Base-by-base conservation (phyloP, 306 rosid genomes). In the Fragaria nilgerrensis region DNA sequence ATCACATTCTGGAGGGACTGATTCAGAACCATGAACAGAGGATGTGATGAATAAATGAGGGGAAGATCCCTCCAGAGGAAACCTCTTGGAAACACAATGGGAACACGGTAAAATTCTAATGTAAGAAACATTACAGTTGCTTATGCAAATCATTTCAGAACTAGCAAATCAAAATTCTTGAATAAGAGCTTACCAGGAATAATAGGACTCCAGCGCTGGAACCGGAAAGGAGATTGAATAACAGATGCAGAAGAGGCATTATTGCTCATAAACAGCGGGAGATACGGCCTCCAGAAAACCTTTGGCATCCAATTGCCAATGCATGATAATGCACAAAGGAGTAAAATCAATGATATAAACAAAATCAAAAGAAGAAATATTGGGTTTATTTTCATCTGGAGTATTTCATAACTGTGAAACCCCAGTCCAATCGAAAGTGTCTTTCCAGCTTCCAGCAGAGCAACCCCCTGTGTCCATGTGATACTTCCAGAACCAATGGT, bases 391-490 rank as follows among this genome's bases (percentile, higher is more conserved):
- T 89, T 87, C 89, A 85, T 79, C 83, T 70, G 88, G 68, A 90
- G 77, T 50, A 95, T 41, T 69, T 84, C 88, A 64, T 90, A 88
- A 73, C 82, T 79, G 66, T 1, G 92, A 79, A 95, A 76, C 66
- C 88, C 91, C 59, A 87, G 79, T 80, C 87, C 82, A 15, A 84
- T 69, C 68, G 91, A 74, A 75, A 86, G 89, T 48, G 86, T 84
- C 75, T 87, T 88, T 68, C 97, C 98, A 76, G 97, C 98, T 82
- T 95, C 98, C 78, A 90, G 82, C 73, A 95, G 85, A 74, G 97
- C 94, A 89, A 95, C 97, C 82, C n/a, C 98, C 67, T 90, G 96
- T 12, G 98, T 92, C 98, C 98, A 95, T 41, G 98, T 95, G 64
- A 90, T 92, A 84, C 90, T 90, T 77, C 98, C 98, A 61, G 97